Conservation (phyloP, 768 basidiomycete genomes). For the Flagelloscypha sp. region DNA sequence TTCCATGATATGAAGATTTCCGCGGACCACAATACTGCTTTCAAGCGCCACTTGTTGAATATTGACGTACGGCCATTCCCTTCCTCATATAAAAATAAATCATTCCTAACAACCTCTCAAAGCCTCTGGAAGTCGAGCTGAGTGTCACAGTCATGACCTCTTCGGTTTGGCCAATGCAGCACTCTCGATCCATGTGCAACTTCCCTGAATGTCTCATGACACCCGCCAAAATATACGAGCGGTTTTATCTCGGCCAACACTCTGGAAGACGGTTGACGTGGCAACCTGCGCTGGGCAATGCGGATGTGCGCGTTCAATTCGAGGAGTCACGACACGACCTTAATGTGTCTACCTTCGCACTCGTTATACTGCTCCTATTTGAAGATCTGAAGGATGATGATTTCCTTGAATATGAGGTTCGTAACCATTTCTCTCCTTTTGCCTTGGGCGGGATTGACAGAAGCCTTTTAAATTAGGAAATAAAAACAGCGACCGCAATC, state of each 20-base stretch:
- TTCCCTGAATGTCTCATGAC: slow-evolving; percentile 58
- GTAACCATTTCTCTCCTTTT: slow-evolving; percentile 13
- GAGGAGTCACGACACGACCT: slow-evolving; percentile 76
- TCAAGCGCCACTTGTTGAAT: slow-evolving; percentile 51
- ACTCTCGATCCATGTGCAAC: slow-evolving; percentile 53
- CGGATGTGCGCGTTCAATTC: slow-evolving; percentile 80
- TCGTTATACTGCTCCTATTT: slow-evolving; percentile 84
- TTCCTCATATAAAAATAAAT: no score
- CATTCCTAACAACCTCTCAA: slow-evolving; percentile 7
- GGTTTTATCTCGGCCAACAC: slow-evolving; percentile 84
- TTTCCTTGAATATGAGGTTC: slow-evolving; percentile 67
- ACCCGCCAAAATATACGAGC: slow-evolving; percentile 72
- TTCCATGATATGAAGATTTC: slow-evolving; percentile 95
- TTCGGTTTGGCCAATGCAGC: slow-evolving; percentile 89
- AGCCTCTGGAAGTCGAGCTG: slow-evolving; percentile 75
- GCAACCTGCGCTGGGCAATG: slow-evolving; percentile 86
- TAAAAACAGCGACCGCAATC: slow-evolving; percentile 67
- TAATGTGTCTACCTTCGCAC: slow-evolving; percentile 83
- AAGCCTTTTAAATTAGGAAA: slow-evolving; percentile 51
- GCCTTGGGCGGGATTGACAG: neutral
- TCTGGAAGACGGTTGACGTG: slow-evolving; percentile 86
- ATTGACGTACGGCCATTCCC: slow-evolving; percentile 42
- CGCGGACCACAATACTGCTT: slow-evolving; percentile 70
- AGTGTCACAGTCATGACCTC: slow-evolving; percentile 92
- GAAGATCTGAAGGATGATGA: slow-evolving; percentile 63